Base-by-base conservation (phyloP, 257 asterid species). In the Ligustrum vulgare region DNA sequence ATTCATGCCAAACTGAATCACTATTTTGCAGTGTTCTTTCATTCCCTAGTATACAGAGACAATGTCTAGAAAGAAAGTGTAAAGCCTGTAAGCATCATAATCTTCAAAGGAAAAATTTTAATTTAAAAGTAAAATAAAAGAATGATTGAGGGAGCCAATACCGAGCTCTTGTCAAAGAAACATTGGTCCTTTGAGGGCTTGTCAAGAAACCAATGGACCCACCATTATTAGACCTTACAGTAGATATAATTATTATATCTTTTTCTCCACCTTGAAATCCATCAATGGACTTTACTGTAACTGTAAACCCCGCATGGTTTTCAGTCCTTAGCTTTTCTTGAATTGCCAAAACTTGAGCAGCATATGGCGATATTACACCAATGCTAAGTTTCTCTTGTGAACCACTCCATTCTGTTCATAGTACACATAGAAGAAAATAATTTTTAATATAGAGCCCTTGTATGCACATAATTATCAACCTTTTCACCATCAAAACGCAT, bases 201-300 rank as follows among this genome's bases (percentile, higher is more conserved):
- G 84, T 71, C 73, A 89, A 73, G 74, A 91, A 91, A 43, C 95
- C 97, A 5, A 91, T 80, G 12, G 91, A 79, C 20, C 95, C 88
- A 22, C 81, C 72, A 47, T 12, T 60, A 67, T 87, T 82, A 45
- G 93, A 79, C 78, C 93, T 74, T 28, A 89, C 95, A 35, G 92
- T 85, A 20, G 97, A 91, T 73, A 91, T 77, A 23, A 91, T 89
- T 25, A 91, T 79, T 0, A 91, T 32, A 65, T 91, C 97, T 73
- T 91, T 87, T 63, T 91, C 97, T 1, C 92, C 95, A 41, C 95
- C 97, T 76, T 91, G 97, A 83, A 89, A 91, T 15, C 95, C 95
- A 71, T 91, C 97, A 65, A 89, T 34, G 6, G 97, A 86, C 82
- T 88, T 91, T 66, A 85, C 97, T 74, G 85, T 83, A 58, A 91